These are phyloP conservation scores for Stagonosporopsis rhizophila DNA, from an alignment of 2,329 filamentous ascomycete species.

Conservation along the genomic window DNA sequence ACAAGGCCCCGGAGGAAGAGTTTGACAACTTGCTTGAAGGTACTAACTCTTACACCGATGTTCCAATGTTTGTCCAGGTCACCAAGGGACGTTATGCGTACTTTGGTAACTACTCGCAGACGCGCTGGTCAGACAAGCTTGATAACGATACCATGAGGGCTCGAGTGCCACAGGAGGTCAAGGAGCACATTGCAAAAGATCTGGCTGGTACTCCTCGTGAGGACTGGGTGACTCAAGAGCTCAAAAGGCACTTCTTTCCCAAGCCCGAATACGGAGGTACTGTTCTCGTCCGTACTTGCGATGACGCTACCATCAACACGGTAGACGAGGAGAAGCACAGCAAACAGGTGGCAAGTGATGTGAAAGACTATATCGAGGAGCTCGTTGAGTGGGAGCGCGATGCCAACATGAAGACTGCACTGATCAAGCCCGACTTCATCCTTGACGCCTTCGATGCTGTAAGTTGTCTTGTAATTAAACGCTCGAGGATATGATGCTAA, in stretches of 20 bases:
- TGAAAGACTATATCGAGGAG: slow-evolving; percentile 45
- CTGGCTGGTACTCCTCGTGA: slow-evolving; percentile 47
- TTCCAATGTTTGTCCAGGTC: slow-evolving; percentile 52
- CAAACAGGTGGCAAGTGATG: slow-evolving; percentile 36
- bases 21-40: slow-evolving; percentile 31
- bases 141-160: slow-evolving; percentile 52
- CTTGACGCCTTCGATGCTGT: slow-evolving; percentile 50
- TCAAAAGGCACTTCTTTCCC: slow-evolving; percentile 54
- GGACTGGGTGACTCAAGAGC: slow-evolving; percentile 51
- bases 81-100: slow-evolving; percentile 48
- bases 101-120: slow-evolving; percentile 56
- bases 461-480: slow-evolving; percentile 18
- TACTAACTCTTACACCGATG: slow-evolving; percentile 44
- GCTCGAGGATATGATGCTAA: neutral
- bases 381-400: slow-evolving; percentile 53
- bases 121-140: slow-evolving; percentile 54
- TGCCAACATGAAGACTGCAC: slow-evolving; percentile 41
- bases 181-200: slow-evolving; percentile 50
- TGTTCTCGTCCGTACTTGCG: slow-evolving; percentile 23
- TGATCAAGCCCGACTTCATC: slow-evolving; percentile 49
- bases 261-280: slow-evolving; percentile 51
- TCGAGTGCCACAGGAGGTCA: slow-evolving; percentile 49
- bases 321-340: slow-evolving; percentile 31
- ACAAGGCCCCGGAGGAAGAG: slow-evolving; percentile 42
- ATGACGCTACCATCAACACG: slow-evolving; percentile 23